Base-by-base conservation (phyloP, 768 basidiomycete genomes). In the Trametes punicea region DNA sequence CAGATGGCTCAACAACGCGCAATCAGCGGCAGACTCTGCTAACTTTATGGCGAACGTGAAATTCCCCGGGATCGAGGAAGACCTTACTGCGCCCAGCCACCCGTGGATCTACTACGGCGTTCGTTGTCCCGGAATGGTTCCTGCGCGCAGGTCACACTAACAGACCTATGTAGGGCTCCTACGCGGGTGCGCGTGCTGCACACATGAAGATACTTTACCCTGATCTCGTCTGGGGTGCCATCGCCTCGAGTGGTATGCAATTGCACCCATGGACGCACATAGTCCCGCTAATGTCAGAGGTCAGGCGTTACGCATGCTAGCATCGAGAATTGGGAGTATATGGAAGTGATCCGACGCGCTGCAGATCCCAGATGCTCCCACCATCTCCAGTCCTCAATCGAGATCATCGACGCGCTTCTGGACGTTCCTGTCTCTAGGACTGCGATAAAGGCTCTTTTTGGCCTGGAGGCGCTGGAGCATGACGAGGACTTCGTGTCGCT, bases 31-130 rank as follows among this genome's bases (percentile, higher is more conserved):
- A 5, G 96, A 99, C 73, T 93, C 91, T 33, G 94, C 93, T 4
- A 82, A 88, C 70, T 97, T 99, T 67, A 93, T 97, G 82, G 74
- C 79, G 6, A 81, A 86, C 57, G 82, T 96, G 67, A 80, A 84
- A 64, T 87, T 95, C 62, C 70, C 77, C 6, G 88, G 83, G 1
- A 81, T 94, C 46, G 71, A 79, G 1, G 85, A 87, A 64, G 81
- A 89, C 64, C 64, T 92, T 61, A 87, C 86, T 16, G 80, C 90
- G 10, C 82, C 87, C 16, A 74, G 73, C 26, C 86, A 86, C 1
- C 89, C 90, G 8, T 93, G 91, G 91, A 92, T 93, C 52, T 93
- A 96, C 69, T 96, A 96, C 64, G 96, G 96, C 13, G 94, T 92
- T 68, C 38, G 82, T 63, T 58, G 48, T 23, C 56, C 6, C 26